Evolutionary conservation across 2,329 filamentous ascomycete genomes (phyloP), one percentile per base, ranked within the genome.

Genomic region (Magnaporthales sp.): DNA sequence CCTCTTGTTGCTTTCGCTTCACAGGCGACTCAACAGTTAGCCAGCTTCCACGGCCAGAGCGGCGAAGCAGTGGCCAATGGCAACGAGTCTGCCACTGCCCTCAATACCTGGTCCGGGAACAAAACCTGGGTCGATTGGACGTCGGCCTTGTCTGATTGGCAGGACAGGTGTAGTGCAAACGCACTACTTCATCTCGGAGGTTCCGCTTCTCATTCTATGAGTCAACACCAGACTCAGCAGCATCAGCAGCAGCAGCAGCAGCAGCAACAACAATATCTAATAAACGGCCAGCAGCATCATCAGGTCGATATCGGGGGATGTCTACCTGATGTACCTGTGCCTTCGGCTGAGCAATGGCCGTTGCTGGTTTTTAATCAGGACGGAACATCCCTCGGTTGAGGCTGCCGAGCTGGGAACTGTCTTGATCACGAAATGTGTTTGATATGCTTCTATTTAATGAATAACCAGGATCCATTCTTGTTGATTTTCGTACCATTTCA

Each of bases 91-190:
- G 56, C 26, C 2, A 26, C 24, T 8, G 24, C 56, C 24, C 22
- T 61, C 11, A 26, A 61, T 11, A 29, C 56, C 69, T 79, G 74
- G 76, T 74, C 68, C 62, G 69, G 75, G 3, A 77, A 76, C 8
- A 84, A 81, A 68, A 77, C 81, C 0, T 86, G 83, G 83, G 79
- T 83, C 19, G 81, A 85, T 73, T 86, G 84, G 84, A 81, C 82
- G 9, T 77, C 79, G 0, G 81, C 82, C 66, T 80, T 86, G 30
- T 78, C 80, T 38, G 80, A 83, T 69, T 80, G 74, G 38, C 80
- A 83, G 67, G 81, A 83, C 61, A 77, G 80, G 27, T 84, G 81
- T 72, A 81, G 80, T 68, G 82, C 82, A 30, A 81, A 77, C 62
- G 79, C 82, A 15, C 74, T 85, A 13, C 74, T 85, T 69, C 81